Conservation (phyloP, 2,329 filamentous ascomycete species). For the Dissoconium aciculare region DNA sequence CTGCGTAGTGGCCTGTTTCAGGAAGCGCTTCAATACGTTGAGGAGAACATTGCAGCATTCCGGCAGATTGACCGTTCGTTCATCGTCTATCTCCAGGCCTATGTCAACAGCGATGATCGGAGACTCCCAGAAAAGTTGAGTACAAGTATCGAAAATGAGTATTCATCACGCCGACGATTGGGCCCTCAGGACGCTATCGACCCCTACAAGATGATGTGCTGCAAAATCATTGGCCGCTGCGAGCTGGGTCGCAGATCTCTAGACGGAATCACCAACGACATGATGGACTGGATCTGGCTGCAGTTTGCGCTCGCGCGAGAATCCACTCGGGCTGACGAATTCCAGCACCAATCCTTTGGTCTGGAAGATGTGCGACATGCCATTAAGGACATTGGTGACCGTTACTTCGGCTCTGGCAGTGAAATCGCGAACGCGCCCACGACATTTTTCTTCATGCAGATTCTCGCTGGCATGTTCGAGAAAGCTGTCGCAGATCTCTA, state of each 20-base stretch:
- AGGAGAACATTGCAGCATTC: conserved; percentile 64
- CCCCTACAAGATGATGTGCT: conserved; percentile 91
- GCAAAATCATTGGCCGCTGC: conserved; percentile 84
- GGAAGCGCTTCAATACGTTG: conserved; percentile 78
- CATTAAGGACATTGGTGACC: conserved; percentile 74
- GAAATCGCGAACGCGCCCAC: conserved; percentile 70
- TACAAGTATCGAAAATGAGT: conserved; percentile 78
- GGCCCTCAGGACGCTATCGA: conserved; percentile 78
- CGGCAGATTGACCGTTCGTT: conserved; percentile 84
- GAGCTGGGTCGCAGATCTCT: conserved; percentile 44
- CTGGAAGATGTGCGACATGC: conserved; percentile 59
- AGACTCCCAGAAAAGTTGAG: conserved; percentile 65
- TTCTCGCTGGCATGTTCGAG: conserved; percentile 85
- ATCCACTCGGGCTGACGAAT: conserved; percentile 45
- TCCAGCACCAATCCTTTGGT: conserved; percentile 47
- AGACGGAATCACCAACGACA: conserved; percentile 42
- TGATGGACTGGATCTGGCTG: conserved; percentile 54
- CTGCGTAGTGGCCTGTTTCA: conserved; percentile 68
- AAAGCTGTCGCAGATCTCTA: conserved; percentile 85
- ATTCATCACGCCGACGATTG: conserved; percentile 69
- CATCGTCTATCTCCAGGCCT: conserved; percentile 71
- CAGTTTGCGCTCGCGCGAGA: conserved; percentile 50
- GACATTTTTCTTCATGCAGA: conserved; percentile 85
- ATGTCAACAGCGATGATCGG: conserved; percentile 55
- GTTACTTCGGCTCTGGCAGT: conserved; percentile 75